Conservation (phyloP, 208 protist genomes). For the Acanthamoeba sp. region DNA sequence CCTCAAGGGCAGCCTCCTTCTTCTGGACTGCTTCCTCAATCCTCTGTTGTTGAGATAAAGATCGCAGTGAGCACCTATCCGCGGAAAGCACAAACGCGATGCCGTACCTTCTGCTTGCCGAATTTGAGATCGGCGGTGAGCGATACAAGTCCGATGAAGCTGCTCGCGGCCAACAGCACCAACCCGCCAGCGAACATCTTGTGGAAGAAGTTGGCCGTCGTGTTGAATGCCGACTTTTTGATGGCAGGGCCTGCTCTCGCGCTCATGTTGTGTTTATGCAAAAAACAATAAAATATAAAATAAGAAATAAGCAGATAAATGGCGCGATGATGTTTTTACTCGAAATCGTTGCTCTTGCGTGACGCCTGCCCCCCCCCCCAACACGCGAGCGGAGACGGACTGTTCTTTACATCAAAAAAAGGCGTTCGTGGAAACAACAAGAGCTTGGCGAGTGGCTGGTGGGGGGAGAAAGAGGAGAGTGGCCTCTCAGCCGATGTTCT, state of each 20-base stretch:
- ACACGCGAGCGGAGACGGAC: no score
- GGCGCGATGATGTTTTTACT: no score
- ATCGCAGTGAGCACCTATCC: background rate
- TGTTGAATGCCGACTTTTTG: background rate
- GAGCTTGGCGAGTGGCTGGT: background rate
- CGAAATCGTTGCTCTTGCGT: no score
- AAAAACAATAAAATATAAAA: background rate
- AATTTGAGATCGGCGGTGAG: background rate
- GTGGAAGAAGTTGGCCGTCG: background rate
- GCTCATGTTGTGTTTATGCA: background rate
- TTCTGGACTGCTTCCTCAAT: background rate
- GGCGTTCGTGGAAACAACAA: background rate
- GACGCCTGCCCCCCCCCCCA: no score
- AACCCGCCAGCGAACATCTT: background rate
- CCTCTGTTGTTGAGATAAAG: background rate
- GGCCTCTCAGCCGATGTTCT: conserved; percentile 24
- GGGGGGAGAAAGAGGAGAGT: background rate
- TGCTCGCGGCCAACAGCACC: background rate
- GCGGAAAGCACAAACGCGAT: background rate
- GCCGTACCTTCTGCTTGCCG: background rate
- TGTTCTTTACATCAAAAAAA: background rate
- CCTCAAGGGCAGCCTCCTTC: background rate
- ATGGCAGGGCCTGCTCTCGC: background rate
- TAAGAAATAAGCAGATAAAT: background rate
- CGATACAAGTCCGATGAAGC: background rate